These are phyloP conservation scores for Linum trigynum DNA, from an alignment of 345 rosid species.

Conservation along the genomic window DNA sequence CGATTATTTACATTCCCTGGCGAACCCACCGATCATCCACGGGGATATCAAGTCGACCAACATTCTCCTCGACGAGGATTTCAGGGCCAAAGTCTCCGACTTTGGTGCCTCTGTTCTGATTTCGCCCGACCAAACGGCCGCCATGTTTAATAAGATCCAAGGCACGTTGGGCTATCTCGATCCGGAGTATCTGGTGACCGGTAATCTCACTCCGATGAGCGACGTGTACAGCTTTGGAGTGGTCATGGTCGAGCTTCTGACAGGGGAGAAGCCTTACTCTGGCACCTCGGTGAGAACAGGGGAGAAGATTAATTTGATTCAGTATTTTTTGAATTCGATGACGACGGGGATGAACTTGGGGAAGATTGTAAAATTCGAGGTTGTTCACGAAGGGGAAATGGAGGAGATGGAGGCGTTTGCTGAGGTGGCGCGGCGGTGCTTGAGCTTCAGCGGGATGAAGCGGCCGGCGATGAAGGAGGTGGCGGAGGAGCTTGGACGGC, in stretches of 20 bases:
- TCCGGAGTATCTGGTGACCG: conserved; percentile 26
- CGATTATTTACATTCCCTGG: conserved; percentile 24
- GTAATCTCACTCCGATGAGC: neutral
- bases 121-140: conserved; percentile 7
- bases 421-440: neutral
- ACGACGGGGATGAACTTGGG: neutral
- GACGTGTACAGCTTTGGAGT: neutral
- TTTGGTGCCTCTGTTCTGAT: conserved; percentile 5
- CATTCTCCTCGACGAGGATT: conserved; percentile 25
- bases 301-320: conserved; percentile 13
- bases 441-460: neutral
- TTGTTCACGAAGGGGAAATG: conserved; percentile 4
- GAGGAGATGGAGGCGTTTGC: conserved; percentile 20
- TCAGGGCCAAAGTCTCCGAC: conserved; percentile 16
- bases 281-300: neutral
- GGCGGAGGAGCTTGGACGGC: no score
- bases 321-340: conserved; percentile 11
- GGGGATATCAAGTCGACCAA: conserved; percentile 26
- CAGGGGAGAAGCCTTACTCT: conserved; percentile 19
- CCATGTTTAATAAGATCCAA: conserved; percentile 7
- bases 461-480: neutral
- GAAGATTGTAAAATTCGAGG: conserved; percentile 2
- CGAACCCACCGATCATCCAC: conserved; percentile 29
- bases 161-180: conserved; percentile 32
- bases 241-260: conserved; percentile 24